Evolutionary conservation across 2,329 filamentous ascomycete species (phyloP), one percentile per base, ranked within the genome.

Genomic region (Venturia effusa): DNA sequence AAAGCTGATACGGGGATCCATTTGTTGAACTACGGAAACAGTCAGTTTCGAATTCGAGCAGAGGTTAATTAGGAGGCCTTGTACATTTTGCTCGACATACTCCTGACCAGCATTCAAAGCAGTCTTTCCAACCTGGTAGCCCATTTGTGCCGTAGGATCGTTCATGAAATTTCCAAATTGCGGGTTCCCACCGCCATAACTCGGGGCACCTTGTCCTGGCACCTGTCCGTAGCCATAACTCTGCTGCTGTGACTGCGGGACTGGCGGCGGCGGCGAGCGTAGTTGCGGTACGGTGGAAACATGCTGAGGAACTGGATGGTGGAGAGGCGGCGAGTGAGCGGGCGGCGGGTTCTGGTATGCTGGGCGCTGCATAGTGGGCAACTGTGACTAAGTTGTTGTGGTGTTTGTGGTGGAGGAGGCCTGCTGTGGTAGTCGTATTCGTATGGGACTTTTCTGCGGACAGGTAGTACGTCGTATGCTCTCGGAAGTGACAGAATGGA

Each of bases 201-300:
- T 71, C 5, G 65, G 66, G 57, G 63, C 68, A 62, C 65, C 71
- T 68, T 68, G 67, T 27, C 70, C 71, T 41, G 64, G 64, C 66
- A 84, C 84, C 67, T 86, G 83, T 72, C 90, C 88, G 71, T 90
- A 92, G 61, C 87, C 85, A 78, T 88, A 87, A 68, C 83, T 81
- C 67, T 81, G 80, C 67, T 83, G 82, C 69, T 86, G 84, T 41
- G 87, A 86, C 68, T 86, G 87, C 65, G 86, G 84, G 61, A 83
- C 82, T 43, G 90, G 92, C 66, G 91, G 89, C 65, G 90, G 93
- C 66, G 94, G 94, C 65, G 94, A 97, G 76, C 95, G 88, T 75
- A 99, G 86, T 79, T 97, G 94, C 55, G 94, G 94, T 61, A 99
- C 94, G 65, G 92, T 96, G 73, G 94, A 97, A 71, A 97, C 93